phyloP scores from a whole-genome alignment of 2,329 filamentous ascomycete species.

The Aspergillus felis region DNA sequence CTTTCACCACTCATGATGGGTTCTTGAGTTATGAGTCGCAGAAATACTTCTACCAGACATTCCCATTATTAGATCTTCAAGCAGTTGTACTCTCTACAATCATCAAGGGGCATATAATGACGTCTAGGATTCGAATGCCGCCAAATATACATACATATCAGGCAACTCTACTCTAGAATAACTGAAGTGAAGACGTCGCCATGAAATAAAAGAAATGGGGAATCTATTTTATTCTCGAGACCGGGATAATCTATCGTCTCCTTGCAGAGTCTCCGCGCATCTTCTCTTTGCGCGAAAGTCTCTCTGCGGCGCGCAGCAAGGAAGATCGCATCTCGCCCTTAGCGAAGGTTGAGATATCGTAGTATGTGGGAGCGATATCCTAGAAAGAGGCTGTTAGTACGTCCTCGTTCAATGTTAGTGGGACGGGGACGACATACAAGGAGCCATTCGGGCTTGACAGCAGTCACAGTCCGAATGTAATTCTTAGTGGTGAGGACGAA shows the following conservation, averaged over 20 bases:
- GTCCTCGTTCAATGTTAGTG: background rate
- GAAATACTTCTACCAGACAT: background rate
- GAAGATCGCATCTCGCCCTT: slow-evolving; percentile 81
- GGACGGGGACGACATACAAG: slow-evolving; percentile 57
- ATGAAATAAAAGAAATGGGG: slow-evolving; percentile 12
- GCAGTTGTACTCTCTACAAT: background rate
- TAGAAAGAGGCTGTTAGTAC: slow-evolving; percentile 40
- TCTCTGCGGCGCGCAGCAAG: slow-evolving; percentile 52
- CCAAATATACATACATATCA: background rate
- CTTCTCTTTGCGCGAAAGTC: slow-evolving; percentile 53
- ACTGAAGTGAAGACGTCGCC: slow-evolving; percentile 1
- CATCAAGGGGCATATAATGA: background rate
- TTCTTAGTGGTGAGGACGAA: slow-evolving; percentile 98
- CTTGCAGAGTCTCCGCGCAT: slow-evolving; percentile 38
- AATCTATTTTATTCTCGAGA: slow-evolving; percentile 9
- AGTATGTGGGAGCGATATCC: slow-evolving; percentile 93
- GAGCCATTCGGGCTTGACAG: slow-evolving; percentile 90
- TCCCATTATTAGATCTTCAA: background rate
- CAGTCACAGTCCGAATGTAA: slow-evolving; percentile 91
- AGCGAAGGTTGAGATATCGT: slow-evolving; percentile 74
- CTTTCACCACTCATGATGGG: background rate
- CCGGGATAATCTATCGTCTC: slow-evolving; percentile 24
- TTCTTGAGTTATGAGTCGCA: background rate
- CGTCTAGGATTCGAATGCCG: background rate
- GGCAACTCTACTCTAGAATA: slow-evolving; percentile 2